Evolutionary conservation across 768 basidiomycete genomes (phyloP).

Genomic region (Chalciporus sphaerocephalus): DNA sequence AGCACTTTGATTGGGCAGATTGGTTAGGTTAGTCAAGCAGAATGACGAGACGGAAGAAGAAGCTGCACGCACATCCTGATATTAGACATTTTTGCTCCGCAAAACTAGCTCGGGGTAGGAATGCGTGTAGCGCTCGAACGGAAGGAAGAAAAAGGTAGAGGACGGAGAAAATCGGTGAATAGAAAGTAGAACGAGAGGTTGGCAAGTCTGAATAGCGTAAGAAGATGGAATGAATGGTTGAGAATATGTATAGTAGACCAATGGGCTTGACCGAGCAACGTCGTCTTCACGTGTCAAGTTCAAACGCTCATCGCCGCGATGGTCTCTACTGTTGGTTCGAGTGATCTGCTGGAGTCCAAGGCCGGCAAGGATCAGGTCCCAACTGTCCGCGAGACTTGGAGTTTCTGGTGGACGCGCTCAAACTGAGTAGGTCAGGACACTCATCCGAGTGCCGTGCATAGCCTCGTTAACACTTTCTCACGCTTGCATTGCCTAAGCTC

Average conservation of each 20-base stretch:
- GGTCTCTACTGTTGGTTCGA: background rate
- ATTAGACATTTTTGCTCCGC: conserved; percentile 34
- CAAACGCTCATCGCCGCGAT: conserved; percentile 19
- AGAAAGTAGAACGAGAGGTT: background rate
- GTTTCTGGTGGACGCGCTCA: too few species aligned
- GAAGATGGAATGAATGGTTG: background rate
- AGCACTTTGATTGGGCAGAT: conserved; percentile 43
- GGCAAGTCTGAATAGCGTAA: too few species aligned
- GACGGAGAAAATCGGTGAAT: background rate
- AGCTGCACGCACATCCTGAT: conserved; percentile 40
- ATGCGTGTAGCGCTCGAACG: conserved; percentile 1
- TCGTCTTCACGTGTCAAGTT: conserved; percentile 17
- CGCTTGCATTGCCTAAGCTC: too few species aligned
- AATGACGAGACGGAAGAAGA: background rate
- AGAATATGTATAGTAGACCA: conserved; percentile 11
- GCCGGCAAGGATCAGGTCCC: too few species aligned
- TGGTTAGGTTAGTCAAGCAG: conserved; percentile 9
- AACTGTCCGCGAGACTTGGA: too few species aligned
- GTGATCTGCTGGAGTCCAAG: too few species aligned
- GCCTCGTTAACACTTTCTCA: too few species aligned
- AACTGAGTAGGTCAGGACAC: too few species aligned
- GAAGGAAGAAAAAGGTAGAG: background rate
- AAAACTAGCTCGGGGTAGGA: background rate
- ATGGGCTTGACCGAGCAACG: too few species aligned
- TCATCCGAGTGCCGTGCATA: too few species aligned